Conservation (phyloP, 192 early-diverging fungal species). For the Rhizoclosmatium globosum region DNA sequence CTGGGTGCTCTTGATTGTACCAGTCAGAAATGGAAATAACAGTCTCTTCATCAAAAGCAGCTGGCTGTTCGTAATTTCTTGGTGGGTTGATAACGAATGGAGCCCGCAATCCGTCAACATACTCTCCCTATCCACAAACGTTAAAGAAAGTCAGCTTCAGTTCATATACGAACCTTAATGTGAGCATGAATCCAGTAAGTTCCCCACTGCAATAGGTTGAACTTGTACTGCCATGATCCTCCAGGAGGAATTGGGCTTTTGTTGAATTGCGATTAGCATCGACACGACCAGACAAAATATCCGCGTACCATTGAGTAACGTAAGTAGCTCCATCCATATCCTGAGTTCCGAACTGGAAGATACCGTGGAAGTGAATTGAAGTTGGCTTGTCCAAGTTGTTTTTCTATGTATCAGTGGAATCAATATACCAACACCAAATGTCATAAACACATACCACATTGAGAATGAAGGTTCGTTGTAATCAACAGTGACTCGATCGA, state of each 20-base stretch:
- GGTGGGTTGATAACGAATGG: constrained; percentile 76
- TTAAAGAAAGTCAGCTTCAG: constrained; percentile 29
- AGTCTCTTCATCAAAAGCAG: constrained; percentile 54
- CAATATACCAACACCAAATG: not conserved
- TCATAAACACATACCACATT: constrained; percentile 63
- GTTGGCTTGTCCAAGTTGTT: constrained; percentile 48
- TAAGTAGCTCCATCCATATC: constrained; percentile 30
- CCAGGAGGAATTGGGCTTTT: constrained; percentile 75
- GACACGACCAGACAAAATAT: constrained; percentile 38
- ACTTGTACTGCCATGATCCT: constrained; percentile 73
- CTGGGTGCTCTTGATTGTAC: constrained; percentile 72
- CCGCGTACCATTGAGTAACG: constrained; percentile 42
- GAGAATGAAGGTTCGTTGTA: constrained; percentile 47
- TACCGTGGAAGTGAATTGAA: constrained; percentile 69
- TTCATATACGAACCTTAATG: constrained; percentile 56
- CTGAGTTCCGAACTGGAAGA: constrained; percentile 75
- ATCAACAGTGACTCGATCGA: constrained; percentile 39
- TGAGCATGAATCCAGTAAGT: constrained; percentile 85
- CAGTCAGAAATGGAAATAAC: constrained; percentile 60
- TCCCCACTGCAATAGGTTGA: constrained; percentile 73
- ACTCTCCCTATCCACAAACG: constrained; percentile 55
- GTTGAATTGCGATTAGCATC: not conserved
- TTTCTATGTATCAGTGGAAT: not conserved
- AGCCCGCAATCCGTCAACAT: constrained; percentile 81
- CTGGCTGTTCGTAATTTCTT: constrained; percentile 38